A percentile compares a stretch with the other conserved stretches of the same genome.
phyloP scores from a whole-genome alignment of 495 filamentous ascomycete species.

The Neurospora africana region DNA sequence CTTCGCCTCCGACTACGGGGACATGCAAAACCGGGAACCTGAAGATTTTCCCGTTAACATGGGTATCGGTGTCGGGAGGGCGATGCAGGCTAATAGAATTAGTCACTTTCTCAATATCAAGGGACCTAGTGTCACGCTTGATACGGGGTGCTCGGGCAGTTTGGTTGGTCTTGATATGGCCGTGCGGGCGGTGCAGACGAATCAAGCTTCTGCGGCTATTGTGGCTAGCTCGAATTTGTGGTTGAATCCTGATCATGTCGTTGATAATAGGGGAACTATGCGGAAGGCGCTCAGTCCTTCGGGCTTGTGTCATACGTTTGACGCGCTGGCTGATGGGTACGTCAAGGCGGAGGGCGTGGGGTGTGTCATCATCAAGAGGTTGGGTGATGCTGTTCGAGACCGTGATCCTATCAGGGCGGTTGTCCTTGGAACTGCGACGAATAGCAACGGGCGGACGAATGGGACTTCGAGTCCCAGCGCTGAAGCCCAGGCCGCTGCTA shows the following conservation, averaged over 20 bases:
- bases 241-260: conserved; percentile 8
- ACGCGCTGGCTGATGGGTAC: conserved; percentile 35
- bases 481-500: conserved; percentile 39
- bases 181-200: conserved; percentile 28
- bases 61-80: conserved; percentile 13
- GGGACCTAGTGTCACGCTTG: conserved; percentile 28
- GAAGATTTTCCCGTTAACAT: conserved; percentile 15
- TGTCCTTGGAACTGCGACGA: conserved; percentile 38
- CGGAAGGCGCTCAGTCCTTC: conserved; percentile 7
- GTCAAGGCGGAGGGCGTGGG: conserved; percentile 46
- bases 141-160: conserved; percentile 39
- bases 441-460: conserved; percentile 38
- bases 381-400: conserved; percentile 36
- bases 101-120: conserved; percentile 39
- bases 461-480: conserved; percentile 40
- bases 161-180: conserved; percentile 32
- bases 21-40: conserved; percentile 9
- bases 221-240: conserved; percentile 27
- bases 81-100: conserved; percentile 38
- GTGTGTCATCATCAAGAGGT: conserved; percentile 31
- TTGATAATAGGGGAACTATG: background rate
- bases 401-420: conserved; percentile 44
- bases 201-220: conserved; percentile 31
- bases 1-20: conserved; percentile 65
- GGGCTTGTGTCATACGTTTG: conserved; percentile 23